phyloP scores from a whole-genome alignment of 208 protist genomes.

The Leishmania guyanensis region DNA sequence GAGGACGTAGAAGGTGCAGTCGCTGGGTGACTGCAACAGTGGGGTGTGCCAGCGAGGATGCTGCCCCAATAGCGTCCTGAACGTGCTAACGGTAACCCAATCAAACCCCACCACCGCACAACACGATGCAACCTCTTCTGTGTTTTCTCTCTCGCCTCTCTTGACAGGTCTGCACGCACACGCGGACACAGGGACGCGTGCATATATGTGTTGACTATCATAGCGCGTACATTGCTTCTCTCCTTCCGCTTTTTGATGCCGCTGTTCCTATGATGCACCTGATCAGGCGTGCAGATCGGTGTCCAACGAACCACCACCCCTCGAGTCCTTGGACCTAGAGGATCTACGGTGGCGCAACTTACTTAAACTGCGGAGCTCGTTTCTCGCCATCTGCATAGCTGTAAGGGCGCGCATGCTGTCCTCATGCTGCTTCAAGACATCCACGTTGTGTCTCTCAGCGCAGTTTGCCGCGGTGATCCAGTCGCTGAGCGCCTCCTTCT shows the following conservation, averaged over 20 bases:
- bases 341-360: not conserved
- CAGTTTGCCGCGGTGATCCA: slow-evolving; percentile 26
- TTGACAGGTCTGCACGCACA: not conserved
- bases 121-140: not conserved
- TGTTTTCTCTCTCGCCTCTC: not conserved
- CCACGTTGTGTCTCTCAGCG: slow-evolving; percentile 6
- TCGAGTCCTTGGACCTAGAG: not conserved
- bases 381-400: slow-evolving; percentile 2
- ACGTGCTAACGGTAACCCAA: not conserved
- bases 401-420: slow-evolving; percentile 31
- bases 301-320: not conserved
- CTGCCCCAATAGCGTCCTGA: not conserved
- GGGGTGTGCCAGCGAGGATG: not conserved
- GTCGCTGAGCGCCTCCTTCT: slow-evolving; percentile 16
- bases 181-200: not conserved
- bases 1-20: not conserved
- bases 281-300: not conserved
- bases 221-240: not conserved
- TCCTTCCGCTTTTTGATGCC: not conserved
- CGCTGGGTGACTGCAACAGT: not conserved
- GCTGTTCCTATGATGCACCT: not conserved
- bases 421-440: slow-evolving; percentile 28
- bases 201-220: not conserved
- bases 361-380: not conserved
- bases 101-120: not conserved